These are phyloP conservation scores for Globisporangium emineosum DNA, from an alignment of 352 stramenopile genomes.

Conservation along the genomic window DNA sequence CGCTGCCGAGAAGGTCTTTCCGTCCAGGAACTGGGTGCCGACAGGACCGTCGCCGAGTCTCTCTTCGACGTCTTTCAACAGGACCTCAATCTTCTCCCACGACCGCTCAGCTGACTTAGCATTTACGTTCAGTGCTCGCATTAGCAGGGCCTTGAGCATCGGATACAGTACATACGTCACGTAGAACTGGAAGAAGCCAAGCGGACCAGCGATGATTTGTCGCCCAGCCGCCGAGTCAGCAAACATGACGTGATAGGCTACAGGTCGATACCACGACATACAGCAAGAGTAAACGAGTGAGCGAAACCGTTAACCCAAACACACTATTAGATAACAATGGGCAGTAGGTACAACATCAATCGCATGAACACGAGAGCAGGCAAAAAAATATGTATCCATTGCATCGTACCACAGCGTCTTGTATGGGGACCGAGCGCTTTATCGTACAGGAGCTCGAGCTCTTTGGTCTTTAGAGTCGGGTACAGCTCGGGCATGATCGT, in stretches of 20 bases:
- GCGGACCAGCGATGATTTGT: slow-evolving; percentile 23
- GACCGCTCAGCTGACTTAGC: slow-evolving; percentile 22
- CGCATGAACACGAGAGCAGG: not conserved
- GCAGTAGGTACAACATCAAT: not conserved
- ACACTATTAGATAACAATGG: too few relatives aligned
- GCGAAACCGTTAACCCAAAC: not conserved
- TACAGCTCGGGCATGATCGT: slow-evolving; percentile 32
- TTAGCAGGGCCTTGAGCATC: slow-evolving; percentile 26
- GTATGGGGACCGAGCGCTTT: slow-evolving; percentile 34
- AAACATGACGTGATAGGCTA: slow-evolving; percentile 39
- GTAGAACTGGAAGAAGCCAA: slow-evolving; percentile 22
- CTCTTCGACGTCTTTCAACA: slow-evolving; percentile 23
- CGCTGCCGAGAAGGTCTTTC: slow-evolving; percentile 38
- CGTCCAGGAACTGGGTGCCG: slow-evolving; percentile 36
- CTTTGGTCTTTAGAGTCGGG: slow-evolving; percentile 27
- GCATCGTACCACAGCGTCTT: slow-evolving; percentile 23
- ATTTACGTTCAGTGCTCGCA: slow-evolving; percentile 34
- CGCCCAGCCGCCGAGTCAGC: slow-evolving; percentile 17
- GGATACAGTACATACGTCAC: slow-evolving; percentile 27
- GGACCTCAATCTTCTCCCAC: slow-evolving; percentile 28
- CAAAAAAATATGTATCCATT: slow-evolving; percentile 6
- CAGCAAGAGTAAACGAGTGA: not conserved
- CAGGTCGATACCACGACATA: not conserved
- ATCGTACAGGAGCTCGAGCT: slow-evolving; percentile 44
- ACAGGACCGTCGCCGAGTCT: slow-evolving; percentile 35